These are phyloP conservation scores for Xylaria telfairii DNA, from an alignment of 495 filamentous ascomycete genomes.

Conservation along the genomic window DNA sequence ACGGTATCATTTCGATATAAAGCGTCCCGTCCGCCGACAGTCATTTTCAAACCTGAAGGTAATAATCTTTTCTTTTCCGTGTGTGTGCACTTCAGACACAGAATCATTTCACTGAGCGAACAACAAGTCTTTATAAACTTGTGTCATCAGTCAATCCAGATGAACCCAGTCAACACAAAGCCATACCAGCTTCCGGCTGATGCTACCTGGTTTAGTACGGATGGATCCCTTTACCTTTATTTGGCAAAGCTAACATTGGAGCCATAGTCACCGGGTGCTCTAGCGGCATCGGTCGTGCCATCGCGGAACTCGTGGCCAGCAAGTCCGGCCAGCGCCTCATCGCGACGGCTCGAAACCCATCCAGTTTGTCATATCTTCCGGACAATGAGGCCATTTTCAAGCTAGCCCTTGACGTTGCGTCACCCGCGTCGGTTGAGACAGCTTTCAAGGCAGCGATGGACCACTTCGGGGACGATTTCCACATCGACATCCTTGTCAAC, in stretches of 20 bases:
- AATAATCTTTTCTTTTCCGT: not conserved
- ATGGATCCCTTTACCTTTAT: slow-evolving; percentile 12
- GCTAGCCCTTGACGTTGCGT: slow-evolving; percentile 50
- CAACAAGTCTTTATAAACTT: not conserved
- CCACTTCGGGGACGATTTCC: slow-evolving; percentile 38
- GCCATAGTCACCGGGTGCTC: slow-evolving; percentile 53
- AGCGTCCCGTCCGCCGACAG: not conserved
- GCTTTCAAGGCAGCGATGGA: slow-evolving; percentile 43
- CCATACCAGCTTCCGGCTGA: slow-evolving; percentile 48
- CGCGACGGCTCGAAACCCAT: slow-evolving; percentile 48
- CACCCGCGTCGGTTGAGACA: slow-evolving; percentile 41
- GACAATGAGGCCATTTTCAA: slow-evolving; percentile 45
- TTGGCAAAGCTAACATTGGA: not conserved
- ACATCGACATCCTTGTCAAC: slow-evolving; percentile 60
- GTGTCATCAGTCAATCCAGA: slow-evolving; percentile 13
- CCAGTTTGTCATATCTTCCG: slow-evolving; percentile 47
- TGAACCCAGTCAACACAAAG: slow-evolving; percentile 41
- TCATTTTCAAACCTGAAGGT: not conserved
- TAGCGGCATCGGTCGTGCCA: slow-evolving; percentile 49
- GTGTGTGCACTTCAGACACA: not conserved
- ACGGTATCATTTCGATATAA: not conserved
- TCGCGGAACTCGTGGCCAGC: slow-evolving; percentile 44
- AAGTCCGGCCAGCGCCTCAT: slow-evolving; percentile 49
- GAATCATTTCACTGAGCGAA: not conserved
- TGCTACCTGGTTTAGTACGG: slow-evolving; percentile 55